A percentile compares a stretch with the other conserved stretches of the same genome.
Evolutionary conservation across 805 yeast genomes (phyloP).

Genomic region (Hanseniaspora meyeri): DNA sequence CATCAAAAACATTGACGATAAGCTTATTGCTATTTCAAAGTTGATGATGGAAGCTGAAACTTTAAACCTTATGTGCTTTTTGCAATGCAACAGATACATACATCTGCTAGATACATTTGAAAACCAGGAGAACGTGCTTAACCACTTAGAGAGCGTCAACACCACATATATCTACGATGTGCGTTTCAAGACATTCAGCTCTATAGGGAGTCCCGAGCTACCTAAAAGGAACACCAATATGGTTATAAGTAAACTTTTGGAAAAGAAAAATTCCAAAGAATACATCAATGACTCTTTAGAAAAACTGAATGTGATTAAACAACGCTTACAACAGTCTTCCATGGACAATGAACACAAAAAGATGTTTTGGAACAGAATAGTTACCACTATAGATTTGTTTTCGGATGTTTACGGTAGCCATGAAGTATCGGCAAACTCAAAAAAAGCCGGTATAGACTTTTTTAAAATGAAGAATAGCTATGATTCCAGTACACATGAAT

Average conservation of each 20-base stretch:
- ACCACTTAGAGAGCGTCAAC: slow-evolving; percentile 21
- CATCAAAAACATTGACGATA: slow-evolving; percentile 29
- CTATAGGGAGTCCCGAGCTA: slow-evolving; percentile 64
- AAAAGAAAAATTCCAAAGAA: background rate
- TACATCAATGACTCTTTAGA: background rate
- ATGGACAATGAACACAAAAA: background rate
- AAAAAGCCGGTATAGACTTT: background rate
- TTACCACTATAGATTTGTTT: background rate
- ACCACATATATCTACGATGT: slow-evolving; percentile 33
- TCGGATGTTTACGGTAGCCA: background rate
- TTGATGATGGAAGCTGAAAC: slow-evolving; percentile 20
- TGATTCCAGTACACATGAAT: background rate
- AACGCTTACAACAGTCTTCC: background rate
- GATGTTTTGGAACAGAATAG: background rate
- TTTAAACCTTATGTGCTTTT: slow-evolving; percentile 24
- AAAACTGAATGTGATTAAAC: background rate
- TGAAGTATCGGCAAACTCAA: background rate
- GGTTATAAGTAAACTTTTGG: background rate
- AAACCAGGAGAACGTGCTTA: slow-evolving; percentile 21
- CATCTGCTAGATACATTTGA: slow-evolving; percentile 8
- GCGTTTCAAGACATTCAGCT: slow-evolving; percentile 66
- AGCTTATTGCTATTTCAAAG: slow-evolving; percentile 21
- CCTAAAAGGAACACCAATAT: slow-evolving; percentile 29
- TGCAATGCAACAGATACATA: slow-evolving; percentile 28
- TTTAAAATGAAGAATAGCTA: background rate